These are phyloP conservation scores for Camelina neglecta DNA, from an alignment of 345 rosid genomes.

Conservation along the genomic window DNA sequence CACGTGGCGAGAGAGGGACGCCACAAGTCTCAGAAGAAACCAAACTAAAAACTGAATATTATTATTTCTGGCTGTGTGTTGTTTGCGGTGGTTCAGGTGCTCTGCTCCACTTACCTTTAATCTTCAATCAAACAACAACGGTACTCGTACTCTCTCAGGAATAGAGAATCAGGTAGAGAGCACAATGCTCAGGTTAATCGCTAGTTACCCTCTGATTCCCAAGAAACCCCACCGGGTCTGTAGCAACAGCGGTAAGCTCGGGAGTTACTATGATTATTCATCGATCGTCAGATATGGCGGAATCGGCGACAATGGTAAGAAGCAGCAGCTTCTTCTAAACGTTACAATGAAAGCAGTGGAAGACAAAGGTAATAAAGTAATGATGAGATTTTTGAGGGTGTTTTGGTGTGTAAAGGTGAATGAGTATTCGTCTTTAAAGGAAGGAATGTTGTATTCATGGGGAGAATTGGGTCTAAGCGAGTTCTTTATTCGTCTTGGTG, in stretches of 20 bases:
- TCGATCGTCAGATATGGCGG: slow-evolving; percentile 42
- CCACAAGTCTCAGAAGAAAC: slow-evolving; percentile 33
- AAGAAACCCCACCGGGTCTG: slow-evolving; percentile 35
- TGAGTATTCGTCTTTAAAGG: slow-evolving; percentile 87
- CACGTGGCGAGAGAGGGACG: slow-evolving; percentile 43
- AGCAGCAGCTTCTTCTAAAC: slow-evolving; percentile 38
- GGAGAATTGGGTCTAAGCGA: slow-evolving; percentile 72
- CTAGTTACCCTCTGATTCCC: slow-evolving; percentile 59
- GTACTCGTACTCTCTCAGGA: slow-evolving; percentile 11
- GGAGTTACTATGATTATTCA: slow-evolving; percentile 50
- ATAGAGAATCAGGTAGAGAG: background rate
- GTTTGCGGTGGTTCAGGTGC: slow-evolving; percentile 27
- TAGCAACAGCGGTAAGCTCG: slow-evolving; percentile 52
- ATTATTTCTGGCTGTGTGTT: slow-evolving; percentile 12
- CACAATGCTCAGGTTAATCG: slow-evolving; percentile 68
- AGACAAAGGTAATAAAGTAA: slow-evolving; percentile 55
- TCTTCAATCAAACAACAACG: slow-evolving; percentile 32
- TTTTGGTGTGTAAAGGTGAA: slow-evolving; percentile 59
- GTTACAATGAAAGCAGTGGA: slow-evolving; percentile 62
- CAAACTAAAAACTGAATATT: background rate
- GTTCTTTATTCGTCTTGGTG: slow-evolving; percentile 81
- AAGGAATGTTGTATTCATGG: slow-evolving; percentile 86
- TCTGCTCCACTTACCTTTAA: slow-evolving; percentile 49
- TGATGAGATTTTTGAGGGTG: background rate
- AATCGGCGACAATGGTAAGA: slow-evolving; percentile 20